Evolutionary conservation across 768 basidiomycete species (phyloP).

Genomic region (Amanita rimosa): DNA sequence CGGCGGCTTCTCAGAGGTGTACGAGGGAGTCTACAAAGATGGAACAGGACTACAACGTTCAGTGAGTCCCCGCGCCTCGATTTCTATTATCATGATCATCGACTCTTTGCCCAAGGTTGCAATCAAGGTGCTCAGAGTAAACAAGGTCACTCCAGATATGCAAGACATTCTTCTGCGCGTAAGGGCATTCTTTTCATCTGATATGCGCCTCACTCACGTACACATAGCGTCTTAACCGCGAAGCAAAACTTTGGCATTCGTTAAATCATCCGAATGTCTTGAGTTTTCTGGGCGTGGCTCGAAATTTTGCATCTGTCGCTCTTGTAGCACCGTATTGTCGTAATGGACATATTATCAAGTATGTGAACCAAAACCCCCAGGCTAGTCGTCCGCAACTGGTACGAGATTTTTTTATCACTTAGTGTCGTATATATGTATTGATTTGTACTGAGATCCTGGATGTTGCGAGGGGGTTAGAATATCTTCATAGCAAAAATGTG

Average conservation of each 20-base stretch:
- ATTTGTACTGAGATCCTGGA: slow-evolving; percentile 17
- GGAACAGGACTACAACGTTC: slow-evolving; percentile 25
- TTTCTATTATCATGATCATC: background rate
- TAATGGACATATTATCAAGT: slow-evolving; percentile 43
- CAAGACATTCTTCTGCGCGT: slow-evolving; percentile 36
- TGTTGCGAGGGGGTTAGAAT: slow-evolving; percentile 44
- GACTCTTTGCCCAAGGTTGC: slow-evolving; percentile 31
- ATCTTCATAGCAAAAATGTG: slow-evolving; percentile 44
- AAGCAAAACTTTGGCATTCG: slow-evolving; percentile 46
- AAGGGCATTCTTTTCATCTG: slow-evolving; percentile 17
- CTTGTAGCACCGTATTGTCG: slow-evolving; percentile 60
- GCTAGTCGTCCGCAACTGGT: background rate
- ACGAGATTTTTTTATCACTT: background rate
- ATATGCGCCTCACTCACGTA: background rate
- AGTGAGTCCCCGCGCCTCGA: slow-evolving; percentile 13
- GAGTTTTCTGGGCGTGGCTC: slow-evolving; percentile 43
- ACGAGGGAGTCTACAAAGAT: slow-evolving; percentile 46
- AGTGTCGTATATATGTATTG: slow-evolving; percentile 11
- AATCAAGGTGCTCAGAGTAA: slow-evolving; percentile 41
- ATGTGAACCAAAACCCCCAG: slow-evolving; percentile 20
- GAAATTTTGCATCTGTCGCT: slow-evolving; percentile 34
- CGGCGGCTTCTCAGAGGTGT: slow-evolving; percentile 52
- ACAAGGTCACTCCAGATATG: slow-evolving; percentile 24
- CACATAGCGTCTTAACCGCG: slow-evolving; percentile 41
- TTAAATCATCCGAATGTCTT: slow-evolving; percentile 47